Evolutionary conservation across 495 filamentous ascomycete species (phyloP).

Genomic region (Neurospora sp.): DNA sequence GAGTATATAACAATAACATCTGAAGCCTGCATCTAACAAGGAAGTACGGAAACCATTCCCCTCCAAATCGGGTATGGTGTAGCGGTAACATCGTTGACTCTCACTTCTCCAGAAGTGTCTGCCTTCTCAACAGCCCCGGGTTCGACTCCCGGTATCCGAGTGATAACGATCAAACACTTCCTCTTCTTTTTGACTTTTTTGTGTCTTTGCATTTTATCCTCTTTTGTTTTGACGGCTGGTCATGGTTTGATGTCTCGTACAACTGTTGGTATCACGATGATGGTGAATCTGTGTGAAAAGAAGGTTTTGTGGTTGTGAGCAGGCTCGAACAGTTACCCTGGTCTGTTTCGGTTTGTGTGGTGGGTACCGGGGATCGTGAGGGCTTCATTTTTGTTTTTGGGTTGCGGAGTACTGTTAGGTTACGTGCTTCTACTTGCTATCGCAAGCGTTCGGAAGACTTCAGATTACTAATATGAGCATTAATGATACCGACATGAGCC

Average conservation of each 20-base stretch:
- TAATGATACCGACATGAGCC: accelerated
- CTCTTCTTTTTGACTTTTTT: not conserved
- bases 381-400: not conserved
- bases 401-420: too few species aligned
- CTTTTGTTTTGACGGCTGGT: too few species aligned
- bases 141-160: not conserved
- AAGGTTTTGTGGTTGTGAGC: not conserved
- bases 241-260: too few species aligned
- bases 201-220: too few species aligned
- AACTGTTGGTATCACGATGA: not conserved
- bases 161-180: not conserved
- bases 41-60: not conserved
- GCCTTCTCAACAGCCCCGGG: not conserved
- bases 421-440: too few species aligned
- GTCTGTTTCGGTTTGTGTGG: not conserved
- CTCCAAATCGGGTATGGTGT: not conserved
- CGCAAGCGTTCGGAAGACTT: too few species aligned
- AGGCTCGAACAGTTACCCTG: not conserved
- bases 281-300: not conserved
- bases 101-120: not conserved
- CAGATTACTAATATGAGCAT: not conserved
- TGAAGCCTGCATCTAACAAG: not conserved
- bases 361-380: not conserved
- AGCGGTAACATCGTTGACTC: not conserved
- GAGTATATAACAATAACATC: too few species aligned